These are phyloP conservation scores for Cystobasidium tubakii DNA, from an alignment of 768 basidiomycete species.

Conservation along the genomic window DNA sequence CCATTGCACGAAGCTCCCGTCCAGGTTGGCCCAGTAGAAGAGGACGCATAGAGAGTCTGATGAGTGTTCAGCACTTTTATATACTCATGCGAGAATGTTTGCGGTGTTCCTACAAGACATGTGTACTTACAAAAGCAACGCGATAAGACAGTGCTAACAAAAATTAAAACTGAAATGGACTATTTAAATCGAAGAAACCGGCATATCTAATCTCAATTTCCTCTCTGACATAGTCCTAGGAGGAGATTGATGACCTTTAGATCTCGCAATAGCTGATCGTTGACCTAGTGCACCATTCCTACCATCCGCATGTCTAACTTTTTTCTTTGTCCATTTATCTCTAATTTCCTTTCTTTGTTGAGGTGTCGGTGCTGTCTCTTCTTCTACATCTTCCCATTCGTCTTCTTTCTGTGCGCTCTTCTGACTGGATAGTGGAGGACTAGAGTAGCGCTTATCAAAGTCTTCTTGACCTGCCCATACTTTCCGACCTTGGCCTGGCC, in stretches of 20 bases:
- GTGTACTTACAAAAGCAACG: too few species aligned
- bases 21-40: too few species aligned
- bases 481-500: constrained; percentile 23
- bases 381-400: constrained; percentile 8
- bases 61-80: too few species aligned
- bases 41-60: too few species aligned
- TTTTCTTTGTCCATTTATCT: constrained; percentile 9
- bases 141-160: too few species aligned
- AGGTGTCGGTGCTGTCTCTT: not conserved
- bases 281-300: constrained; percentile 14
- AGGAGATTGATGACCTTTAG: constrained; percentile 31
- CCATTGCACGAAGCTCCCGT: too few species aligned
- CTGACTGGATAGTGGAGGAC: not conserved
- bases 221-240: constrained; percentile 12
- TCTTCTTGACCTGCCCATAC: constrained; percentile 35
- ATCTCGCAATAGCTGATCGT: constrained; percentile 10
- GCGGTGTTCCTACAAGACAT: too few species aligned
- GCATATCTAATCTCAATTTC: not conserved
- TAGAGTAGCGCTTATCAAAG: not conserved
- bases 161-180: not conserved
- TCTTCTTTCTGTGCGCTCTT: not conserved
- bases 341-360: not conserved
- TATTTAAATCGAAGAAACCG: not conserved
- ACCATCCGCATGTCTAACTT: constrained; percentile 18
- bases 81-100: too few species aligned